These are phyloP conservation scores for Botrytis hyacinthi DNA, from an alignment of 2,329 filamentous ascomycete genomes.

Conservation along the genomic window DNA sequence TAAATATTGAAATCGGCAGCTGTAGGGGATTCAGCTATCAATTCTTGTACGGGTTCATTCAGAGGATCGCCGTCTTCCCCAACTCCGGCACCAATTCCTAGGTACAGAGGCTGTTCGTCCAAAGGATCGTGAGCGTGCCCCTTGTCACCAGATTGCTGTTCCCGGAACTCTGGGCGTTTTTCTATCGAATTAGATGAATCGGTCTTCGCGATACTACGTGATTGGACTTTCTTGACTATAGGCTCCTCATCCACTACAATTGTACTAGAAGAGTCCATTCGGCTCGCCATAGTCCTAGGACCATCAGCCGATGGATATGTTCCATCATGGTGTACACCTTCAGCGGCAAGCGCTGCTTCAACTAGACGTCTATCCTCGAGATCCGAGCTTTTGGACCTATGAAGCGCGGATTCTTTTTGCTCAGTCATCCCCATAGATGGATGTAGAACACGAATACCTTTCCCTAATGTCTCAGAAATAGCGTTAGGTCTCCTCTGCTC, in stretches of 20 bases:
- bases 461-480: conserved; percentile 59
- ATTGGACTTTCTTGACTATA: background rate
- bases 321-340: conserved; percentile 52
- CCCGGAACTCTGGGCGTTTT: background rate
- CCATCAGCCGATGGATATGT: conserved; percentile 29
- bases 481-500: conserved; percentile 51
- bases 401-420: conserved; percentile 32
- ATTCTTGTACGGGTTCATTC: conserved; percentile 40
- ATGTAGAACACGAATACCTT: conserved; percentile 53
- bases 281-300: background rate
- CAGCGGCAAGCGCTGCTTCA: conserved; percentile 50
- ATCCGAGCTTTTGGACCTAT: conserved; percentile 50
- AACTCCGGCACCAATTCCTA: conserved; percentile 73
- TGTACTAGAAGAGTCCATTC: conserved; percentile 24
- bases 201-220: conserved; percentile 22
- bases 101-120: conserved; percentile 61
- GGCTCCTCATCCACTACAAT: conserved; percentile 4
- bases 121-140: conserved; percentile 63
- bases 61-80: conserved; percentile 45
- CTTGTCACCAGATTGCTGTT: conserved; percentile 46
- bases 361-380: conserved; percentile 49
- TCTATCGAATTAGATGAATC: conserved; percentile 19
- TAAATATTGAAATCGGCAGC: conserved; percentile 86
- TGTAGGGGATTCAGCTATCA: conserved; percentile 81
- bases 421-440: conserved; percentile 51